Base-by-base conservation (phyloP, 1,284 basidiomycete genomes). In the Marasmius oreades region DNA sequence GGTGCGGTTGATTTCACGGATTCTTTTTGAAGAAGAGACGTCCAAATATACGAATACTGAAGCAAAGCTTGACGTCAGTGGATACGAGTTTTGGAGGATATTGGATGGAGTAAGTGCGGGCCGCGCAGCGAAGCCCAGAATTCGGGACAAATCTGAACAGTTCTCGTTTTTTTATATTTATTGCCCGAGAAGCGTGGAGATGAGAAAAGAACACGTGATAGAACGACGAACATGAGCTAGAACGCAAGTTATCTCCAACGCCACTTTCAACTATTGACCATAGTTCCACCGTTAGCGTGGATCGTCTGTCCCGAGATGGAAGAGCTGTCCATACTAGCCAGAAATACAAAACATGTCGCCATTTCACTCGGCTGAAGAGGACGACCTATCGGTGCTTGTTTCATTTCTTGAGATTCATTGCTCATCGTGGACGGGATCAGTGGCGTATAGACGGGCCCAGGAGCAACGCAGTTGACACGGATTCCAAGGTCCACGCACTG, bases 401-500 rank as follows among this genome's bases (percentile, higher is more conserved):
- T 20, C 79, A 78, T 39, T 81, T 70, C 12, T 73, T 74, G 57
- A 75, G 77, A 16, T 75, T 65, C 56, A 73, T 68, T 31, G 2
- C 26, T 28, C 80, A 82, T 84, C 16, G 47, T 31, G 14, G 47
- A 22, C 12, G 47, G 47, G n/a, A 31, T 33, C 6, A 84, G 69
- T 0, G 79, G 76, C 1, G 80, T 82, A 59, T 78, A 74, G 47
- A 84, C 75, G 4, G 79, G 78, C 0, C 82, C 81, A 1, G 82
- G 83, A 0, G 78, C 77, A 22, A 81, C 77, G 0, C 70, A 77
- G 57, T 84, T 84, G 46, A 82, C 82, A 26, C 82, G 73, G 51
- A 86, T 82, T 1, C 79, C 84, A 64, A 80, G 77, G 4, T 80
- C 73, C 11, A 78, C 77, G n/a, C 86, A 70, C 62, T 86, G 81